Evolutionary conservation across 331 rosid genomes (phyloP).

Genomic region (Spiraea crenata): DNA sequence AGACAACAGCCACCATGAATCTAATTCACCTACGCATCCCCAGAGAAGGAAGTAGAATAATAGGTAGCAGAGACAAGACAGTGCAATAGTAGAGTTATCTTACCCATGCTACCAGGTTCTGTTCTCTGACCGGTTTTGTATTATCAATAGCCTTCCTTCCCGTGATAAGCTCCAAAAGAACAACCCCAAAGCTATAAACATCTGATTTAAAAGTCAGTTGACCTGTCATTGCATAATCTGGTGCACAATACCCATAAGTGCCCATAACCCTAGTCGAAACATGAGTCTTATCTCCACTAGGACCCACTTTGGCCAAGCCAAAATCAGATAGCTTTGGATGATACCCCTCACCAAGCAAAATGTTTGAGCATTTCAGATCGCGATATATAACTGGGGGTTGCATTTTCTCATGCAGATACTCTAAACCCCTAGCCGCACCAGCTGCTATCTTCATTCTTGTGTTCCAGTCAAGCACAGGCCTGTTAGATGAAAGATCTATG

Average conservation of each 20-base stretch:
- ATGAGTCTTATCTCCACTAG: conserved; percentile 62
- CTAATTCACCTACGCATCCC: not conserved
- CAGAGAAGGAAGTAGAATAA: not conserved
- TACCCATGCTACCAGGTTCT: conserved; percentile 64
- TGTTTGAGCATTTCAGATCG: conserved; percentile 61
- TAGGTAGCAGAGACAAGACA: not conserved
- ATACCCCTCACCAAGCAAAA: conserved; percentile 51
- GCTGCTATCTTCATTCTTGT: conserved; percentile 67
- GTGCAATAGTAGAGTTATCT: conserved; percentile 13
- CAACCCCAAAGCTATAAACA: conserved; percentile 76
- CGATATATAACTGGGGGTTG: conserved; percentile 59
- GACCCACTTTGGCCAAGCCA: conserved; percentile 69
- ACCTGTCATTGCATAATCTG: conserved; percentile 77
- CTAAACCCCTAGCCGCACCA: conserved; percentile 66
- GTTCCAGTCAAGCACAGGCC: conserved; percentile 53
- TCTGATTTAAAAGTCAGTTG: conserved; percentile 66
- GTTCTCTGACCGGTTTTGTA: conserved; percentile 36
- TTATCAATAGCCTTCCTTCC: conserved; percentile 65
- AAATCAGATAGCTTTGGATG: conserved; percentile 72
- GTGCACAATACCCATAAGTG: conserved; percentile 70
- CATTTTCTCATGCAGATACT: conserved; percentile 61
- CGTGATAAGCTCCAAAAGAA: conserved; percentile 72
- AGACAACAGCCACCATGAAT: not conserved
- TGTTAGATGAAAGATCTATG: conserved; percentile 39
- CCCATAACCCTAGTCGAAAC: conserved; percentile 75